Percentiles rank a stretch among this genome's conserved stretches.
Evolutionary conservation across 345 rosid genomes (phyloP).

Genomic region (Alliaria petiolata): DNA sequence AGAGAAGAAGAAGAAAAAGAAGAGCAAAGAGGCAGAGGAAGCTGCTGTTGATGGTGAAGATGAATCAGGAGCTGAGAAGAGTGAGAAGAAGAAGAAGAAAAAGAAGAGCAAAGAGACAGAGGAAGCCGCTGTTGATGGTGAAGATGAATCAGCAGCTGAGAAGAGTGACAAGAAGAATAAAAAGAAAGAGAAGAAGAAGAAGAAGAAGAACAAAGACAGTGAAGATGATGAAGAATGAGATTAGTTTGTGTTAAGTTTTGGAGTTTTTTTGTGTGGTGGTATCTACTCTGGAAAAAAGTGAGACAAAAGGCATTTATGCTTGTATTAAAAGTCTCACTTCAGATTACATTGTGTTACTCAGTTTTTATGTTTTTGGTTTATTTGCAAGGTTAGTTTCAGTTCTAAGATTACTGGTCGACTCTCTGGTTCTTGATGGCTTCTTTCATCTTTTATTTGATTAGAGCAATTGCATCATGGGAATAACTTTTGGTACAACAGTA

Average conservation of each 20-base stretch:
- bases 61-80: slow-evolving; percentile 42
- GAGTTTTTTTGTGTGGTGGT: too few species aligned
- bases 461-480: too few species aligned
- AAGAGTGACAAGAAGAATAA: slow-evolving; percentile 71
- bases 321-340: slow-evolving; percentile 31
- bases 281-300: slow-evolving; percentile 23
- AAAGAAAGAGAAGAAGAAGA: slow-evolving; percentile 54
- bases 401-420: neutral
- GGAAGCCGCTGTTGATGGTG: slow-evolving; percentile 37
- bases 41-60: slow-evolving; percentile 35
- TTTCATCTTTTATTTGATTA: too few species aligned
- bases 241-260: neutral
- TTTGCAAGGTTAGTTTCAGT: neutral
- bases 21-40: slow-evolving; percentile 52
- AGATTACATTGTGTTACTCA: neutral
- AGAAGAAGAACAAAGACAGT: slow-evolving; percentile 43
- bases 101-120: slow-evolving; percentile 60
- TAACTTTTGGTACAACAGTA: too few species aligned
- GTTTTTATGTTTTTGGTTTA: neutral
- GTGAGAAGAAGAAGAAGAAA: slow-evolving; percentile 70
- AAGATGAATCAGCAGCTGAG: slow-evolving; percentile 38
- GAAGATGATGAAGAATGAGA: slow-evolving; percentile 29
- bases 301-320: slow-evolving; percentile 34
- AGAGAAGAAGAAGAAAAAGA: slow-evolving; percentile 79
- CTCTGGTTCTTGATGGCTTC: too few species aligned